Conservation (phyloP, 352 stramenopile genomes). For the Pythium graminicola region DNA sequence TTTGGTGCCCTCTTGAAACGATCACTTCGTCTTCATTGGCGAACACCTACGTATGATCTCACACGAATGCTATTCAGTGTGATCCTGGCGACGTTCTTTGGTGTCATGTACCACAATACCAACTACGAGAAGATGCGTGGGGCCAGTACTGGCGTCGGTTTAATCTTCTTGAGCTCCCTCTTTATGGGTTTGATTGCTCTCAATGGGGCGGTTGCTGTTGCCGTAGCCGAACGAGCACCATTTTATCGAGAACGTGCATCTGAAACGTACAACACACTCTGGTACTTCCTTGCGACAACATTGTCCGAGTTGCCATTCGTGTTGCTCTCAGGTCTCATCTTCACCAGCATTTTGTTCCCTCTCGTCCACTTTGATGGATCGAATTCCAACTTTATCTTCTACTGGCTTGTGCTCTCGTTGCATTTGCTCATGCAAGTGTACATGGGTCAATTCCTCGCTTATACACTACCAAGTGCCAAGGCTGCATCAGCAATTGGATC, state of each 20-base stretch:
- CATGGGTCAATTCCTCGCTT: conserved; percentile 41
- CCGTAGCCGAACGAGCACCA: conserved; percentile 22
- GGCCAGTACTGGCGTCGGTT: conserved; percentile 56
- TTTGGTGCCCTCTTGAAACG: conserved; percentile 14
- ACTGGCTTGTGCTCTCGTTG: conserved; percentile 43
- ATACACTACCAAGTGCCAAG: conserved; percentile 34
- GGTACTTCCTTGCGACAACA: conserved; percentile 55
- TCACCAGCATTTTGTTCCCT: conserved; percentile 50
- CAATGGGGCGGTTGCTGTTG: conserved; percentile 29
- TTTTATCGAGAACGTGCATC: conserved; percentile 39
- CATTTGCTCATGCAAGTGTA: conserved; percentile 49
- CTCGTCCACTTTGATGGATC: conserved; percentile 44
- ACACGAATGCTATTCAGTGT: conserved; percentile 53
- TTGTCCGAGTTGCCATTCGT: conserved; percentile 75
- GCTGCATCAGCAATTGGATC: conserved; percentile 30
- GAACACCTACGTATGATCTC: conserved; percentile 49
- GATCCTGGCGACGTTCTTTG: conserved; percentile 53
- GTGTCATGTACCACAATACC: conserved; percentile 23
- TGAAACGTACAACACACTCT: conserved; percentile 34
- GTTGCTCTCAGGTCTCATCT: conserved; percentile 39
- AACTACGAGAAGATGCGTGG: conserved; percentile 48
- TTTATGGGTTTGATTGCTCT: conserved; percentile 47
- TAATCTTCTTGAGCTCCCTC: conserved; percentile 72
- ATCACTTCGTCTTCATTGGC: conserved; percentile 22
- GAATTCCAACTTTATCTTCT: conserved; percentile 35